Conservation (phyloP, 257 asterid species). For the Ballota nigra region DNA sequence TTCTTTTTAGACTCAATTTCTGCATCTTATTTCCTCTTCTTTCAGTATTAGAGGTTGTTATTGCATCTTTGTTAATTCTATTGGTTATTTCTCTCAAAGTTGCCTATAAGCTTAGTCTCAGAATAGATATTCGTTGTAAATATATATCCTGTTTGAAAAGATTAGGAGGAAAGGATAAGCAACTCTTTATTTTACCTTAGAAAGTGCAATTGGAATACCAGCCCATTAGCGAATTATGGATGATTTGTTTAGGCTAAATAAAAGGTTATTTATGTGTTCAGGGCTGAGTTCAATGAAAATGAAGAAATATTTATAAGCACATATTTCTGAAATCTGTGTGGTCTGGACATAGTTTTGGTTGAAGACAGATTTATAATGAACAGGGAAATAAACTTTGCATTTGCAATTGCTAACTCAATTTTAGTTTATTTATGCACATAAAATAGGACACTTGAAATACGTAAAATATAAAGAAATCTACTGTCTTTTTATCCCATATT, state of each 20-base stretch:
- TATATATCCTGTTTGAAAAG: constrained; percentile 14
- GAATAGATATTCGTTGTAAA: neutral
- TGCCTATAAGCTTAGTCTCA: neutral
- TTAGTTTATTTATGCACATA: neutral
- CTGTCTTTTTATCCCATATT: constrained; percentile 7
- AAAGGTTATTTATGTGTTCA: neutral
- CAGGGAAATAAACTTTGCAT: neutral
- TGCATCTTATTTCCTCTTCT: constrained; percentile 4
- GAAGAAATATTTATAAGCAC: neutral
- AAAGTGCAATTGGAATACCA: constrained; percentile 15
- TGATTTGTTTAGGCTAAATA: neutral
- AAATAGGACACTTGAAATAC: neutral
- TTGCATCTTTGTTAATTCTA: neutral
- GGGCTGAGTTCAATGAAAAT: neutral
- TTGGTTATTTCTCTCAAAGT: constrained; percentile 1
- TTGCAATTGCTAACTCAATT: neutral
- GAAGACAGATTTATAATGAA: neutral
- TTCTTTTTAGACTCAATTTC: neutral
- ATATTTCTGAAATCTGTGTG: neutral
- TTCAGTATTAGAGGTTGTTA: neutral
- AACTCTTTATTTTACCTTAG: neutral
- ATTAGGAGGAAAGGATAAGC: neutral
- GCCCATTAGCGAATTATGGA: neutral
- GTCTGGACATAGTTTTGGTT: neutral
- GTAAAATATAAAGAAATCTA: neutral